phyloP scores from a whole-genome alignment of 495 filamentous ascomycete species.

The Schizothecium vesticola region DNA sequence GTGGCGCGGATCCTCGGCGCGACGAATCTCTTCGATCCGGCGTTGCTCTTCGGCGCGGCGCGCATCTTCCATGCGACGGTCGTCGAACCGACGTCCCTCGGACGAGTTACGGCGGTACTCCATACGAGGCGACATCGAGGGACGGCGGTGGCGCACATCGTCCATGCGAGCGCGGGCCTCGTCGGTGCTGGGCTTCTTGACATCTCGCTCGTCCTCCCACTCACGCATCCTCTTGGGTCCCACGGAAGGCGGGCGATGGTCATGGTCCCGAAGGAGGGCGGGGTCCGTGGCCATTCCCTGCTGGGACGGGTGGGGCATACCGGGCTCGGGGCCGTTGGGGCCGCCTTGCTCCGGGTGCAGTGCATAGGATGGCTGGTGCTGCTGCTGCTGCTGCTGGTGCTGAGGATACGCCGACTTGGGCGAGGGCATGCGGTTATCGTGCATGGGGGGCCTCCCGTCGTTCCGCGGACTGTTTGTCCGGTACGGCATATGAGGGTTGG shows the following conservation, averaged over 20 bases:
- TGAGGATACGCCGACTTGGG: constrained; percentile 78
- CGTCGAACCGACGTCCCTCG: constrained; percentile 59
- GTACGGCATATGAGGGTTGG: constrained; percentile 71
- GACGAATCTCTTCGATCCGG: constrained; percentile 43
- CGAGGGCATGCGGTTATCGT: constrained; percentile 79
- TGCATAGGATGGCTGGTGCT: constrained; percentile 60
- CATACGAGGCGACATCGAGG: constrained; percentile 59
- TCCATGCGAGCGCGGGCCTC: constrained; percentile 82
- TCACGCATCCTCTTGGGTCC: constrained; percentile 82
- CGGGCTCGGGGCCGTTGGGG: constrained; percentile 65
- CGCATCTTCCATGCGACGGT: constrained; percentile 40
- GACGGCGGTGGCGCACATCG: constrained; percentile 71
- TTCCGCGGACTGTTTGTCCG: constrained; percentile 73
- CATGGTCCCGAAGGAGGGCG: constrained; percentile 61
- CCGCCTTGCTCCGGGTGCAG: constrained; percentile 57
- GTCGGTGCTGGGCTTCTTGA: constrained; percentile 84
- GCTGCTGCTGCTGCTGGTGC: constrained; percentile 28
- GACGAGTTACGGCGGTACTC: constrained; percentile 73
- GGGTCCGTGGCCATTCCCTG: constrained; percentile 69
- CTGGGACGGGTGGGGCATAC: constrained; percentile 67
- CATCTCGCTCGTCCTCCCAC: constrained; percentile 76
- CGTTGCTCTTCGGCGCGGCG: constrained; percentile 47
- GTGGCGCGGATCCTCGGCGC: constrained; percentile 57
- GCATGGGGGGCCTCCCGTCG: constrained; percentile 68
- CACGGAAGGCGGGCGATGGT: constrained; percentile 65